These are phyloP conservation scores for Teratosphaeria pseudoeucalypti DNA, from an alignment of 2,329 filamentous ascomycete genomes.

Conservation along the genomic window DNA sequence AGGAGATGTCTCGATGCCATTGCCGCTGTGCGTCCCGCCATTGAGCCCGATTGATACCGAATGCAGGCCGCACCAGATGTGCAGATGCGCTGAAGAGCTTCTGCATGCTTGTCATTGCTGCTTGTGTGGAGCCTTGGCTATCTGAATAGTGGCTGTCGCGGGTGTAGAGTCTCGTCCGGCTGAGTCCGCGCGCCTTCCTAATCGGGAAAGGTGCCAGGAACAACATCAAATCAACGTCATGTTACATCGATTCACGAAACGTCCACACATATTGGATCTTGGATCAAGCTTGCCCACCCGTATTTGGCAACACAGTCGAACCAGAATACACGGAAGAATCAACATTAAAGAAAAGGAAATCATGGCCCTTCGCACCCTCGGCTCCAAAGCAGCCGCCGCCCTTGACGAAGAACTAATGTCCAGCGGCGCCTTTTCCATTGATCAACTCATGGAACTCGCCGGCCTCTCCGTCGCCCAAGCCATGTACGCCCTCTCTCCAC, in stretches of 20 bases:
- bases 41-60: slow-evolving; percentile 1
- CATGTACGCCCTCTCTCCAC: slow-evolving; percentile 76
- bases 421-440: slow-evolving; percentile 75
- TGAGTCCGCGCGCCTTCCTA: not conserved
- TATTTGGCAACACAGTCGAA: not conserved
- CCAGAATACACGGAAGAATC: not conserved
- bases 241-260: not conserved
- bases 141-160: not conserved
- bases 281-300: not conserved
- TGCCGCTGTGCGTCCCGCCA: slow-evolving; percentile 2
- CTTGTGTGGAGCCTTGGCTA: not conserved
- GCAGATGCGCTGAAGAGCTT: slow-evolving; percentile 11
- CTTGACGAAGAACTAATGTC: slow-evolving; percentile 94
- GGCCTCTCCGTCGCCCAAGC: slow-evolving; percentile 88
- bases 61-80: not conserved
- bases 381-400: slow-evolving; percentile 75
- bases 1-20: not conserved
- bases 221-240: not conserved
- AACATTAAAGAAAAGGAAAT: not conserved
- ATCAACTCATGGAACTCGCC: slow-evolving; percentile 95
- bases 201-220: not conserved
- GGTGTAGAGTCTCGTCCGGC: not conserved
- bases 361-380: slow-evolving; percentile 49
- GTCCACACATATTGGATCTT: not conserved
- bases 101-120: slow-evolving; percentile 14